These are phyloP conservation scores for Kingdonia uniflora DNA, from an alignment of 164 flowering plant genomes.

Conservation along the genomic window DNA sequence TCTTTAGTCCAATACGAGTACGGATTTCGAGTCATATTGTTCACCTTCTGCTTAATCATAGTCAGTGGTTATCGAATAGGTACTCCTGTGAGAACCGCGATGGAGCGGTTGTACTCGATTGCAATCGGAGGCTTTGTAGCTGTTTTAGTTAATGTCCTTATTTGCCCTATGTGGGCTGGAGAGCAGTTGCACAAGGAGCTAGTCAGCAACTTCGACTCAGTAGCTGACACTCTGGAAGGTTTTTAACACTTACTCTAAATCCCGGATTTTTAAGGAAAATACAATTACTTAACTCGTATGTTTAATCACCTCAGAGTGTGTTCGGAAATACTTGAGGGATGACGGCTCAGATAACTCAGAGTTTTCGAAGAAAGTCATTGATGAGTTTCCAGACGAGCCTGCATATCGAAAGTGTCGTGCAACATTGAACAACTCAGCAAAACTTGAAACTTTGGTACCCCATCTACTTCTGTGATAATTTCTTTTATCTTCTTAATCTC, in stretches of 20 bases:
- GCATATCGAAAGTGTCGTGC: slow-evolving; percentile 51
- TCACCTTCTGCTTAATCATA: slow-evolving; percentile 69
- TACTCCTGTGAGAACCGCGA: slow-evolving; percentile 45
- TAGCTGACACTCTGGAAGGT: slow-evolving; percentile 86
- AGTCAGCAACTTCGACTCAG: slow-evolving; percentile 41
- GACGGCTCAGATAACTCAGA: slow-evolving; percentile 46
- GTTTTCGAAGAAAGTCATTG: slow-evolving; percentile 50
- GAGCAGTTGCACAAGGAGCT: slow-evolving; percentile 66
- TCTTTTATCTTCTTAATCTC: too few species aligned
- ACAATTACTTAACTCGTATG: not conserved
- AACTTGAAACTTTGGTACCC: slow-evolving; percentile 55
- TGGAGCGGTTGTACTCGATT: slow-evolving; percentile 65
- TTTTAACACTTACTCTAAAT: not conserved
- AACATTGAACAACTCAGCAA: slow-evolving; percentile 56
- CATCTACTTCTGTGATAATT: not conserved
- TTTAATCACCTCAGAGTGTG: slow-evolving; percentile 43
- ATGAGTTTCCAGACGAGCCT: slow-evolving; percentile 72
- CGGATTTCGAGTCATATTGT: slow-evolving; percentile 65
- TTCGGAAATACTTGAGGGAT: slow-evolving; percentile 52
- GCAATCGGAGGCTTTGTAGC: slow-evolving; percentile 77
- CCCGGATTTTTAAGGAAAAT: too few species aligned
- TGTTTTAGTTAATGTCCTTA: slow-evolving; percentile 55
- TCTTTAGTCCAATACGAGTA: slow-evolving; percentile 63
- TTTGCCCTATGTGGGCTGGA: slow-evolving; percentile 83
- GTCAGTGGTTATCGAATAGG: slow-evolving; percentile 81